Conservation (phyloP, 139 green algal genomes). For the Desmodesmus armatus region DNA sequence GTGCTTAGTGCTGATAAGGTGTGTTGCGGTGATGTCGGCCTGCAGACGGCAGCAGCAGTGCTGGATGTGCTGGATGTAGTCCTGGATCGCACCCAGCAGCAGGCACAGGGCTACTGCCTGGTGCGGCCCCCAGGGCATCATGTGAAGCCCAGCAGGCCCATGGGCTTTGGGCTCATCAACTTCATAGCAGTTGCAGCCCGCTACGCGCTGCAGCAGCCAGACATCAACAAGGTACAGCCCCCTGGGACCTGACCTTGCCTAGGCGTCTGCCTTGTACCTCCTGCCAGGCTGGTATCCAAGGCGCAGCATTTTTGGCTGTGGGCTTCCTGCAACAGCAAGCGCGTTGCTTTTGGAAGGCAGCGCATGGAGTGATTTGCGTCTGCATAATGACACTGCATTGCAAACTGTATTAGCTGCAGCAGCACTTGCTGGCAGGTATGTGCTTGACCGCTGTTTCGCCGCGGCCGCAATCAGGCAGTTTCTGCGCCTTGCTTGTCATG, state of each 20-base stretch:
- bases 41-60: slow-evolving; percentile 5
- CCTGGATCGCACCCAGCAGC: neutral
- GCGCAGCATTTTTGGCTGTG: too few species aligned
- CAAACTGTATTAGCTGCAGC: too few species aligned
- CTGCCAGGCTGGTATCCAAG: too few species aligned
- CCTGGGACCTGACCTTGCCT: too few species aligned
- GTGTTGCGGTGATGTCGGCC: neutral
- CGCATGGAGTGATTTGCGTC: too few species aligned
- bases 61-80: neutral
- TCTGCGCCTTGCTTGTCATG: slow-evolving; percentile 6
- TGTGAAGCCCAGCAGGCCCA: slow-evolving; percentile 70
- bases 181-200: slow-evolving; percentile 79
- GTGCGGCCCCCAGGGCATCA: slow-evolving; percentile 92
- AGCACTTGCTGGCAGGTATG: neutral
- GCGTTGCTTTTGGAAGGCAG: too few species aligned
- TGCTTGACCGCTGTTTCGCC: neutral
- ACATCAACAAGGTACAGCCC: too few species aligned
- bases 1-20: too few species aligned
- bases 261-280: too few species aligned
- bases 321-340: too few species aligned
- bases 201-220: slow-evolving; percentile 65
- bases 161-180: slow-evolving; percentile 94
- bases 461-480: neutral
- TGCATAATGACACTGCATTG: neutral
- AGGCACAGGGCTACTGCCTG: slow-evolving; percentile 52